Evolutionary conservation across 768 basidiomycete genomes (phyloP).

Genomic region (Steccherinum ochraceum): DNA sequence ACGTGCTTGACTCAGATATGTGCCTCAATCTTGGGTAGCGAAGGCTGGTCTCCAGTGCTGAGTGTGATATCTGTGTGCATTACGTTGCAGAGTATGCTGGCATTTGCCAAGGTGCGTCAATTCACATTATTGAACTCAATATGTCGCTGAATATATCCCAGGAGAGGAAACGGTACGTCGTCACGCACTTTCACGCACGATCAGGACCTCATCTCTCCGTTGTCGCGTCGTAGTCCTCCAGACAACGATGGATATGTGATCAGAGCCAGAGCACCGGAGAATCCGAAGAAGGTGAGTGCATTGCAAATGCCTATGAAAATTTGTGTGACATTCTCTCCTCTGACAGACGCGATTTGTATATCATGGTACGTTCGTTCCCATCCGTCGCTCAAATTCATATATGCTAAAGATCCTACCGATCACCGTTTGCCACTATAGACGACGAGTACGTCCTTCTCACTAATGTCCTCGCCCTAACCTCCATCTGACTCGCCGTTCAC

Average conservation of each 20-base stretch:
- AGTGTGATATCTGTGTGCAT: slow-evolving; percentile 78
- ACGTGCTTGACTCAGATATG: slow-evolving; percentile 55
- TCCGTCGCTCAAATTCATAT: not conserved
- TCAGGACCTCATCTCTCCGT: too few relatives aligned
- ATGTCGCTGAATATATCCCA: slow-evolving; percentile 14
- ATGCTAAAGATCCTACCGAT: not conserved
- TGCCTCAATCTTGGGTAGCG: slow-evolving; percentile 82
- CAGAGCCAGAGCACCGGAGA: slow-evolving; percentile 62
- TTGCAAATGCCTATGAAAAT: not conserved
- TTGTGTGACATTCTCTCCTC: not conserved
- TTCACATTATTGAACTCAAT: not conserved
- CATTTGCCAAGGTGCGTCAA: slow-evolving; percentile 71
- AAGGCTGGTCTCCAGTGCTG: slow-evolving; percentile 80
- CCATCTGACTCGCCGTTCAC: not conserved
- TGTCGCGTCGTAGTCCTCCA: slow-evolving; percentile 47
- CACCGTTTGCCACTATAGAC: not conserved
- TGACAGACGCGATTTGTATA: not conserved
- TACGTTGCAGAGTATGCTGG: slow-evolving; percentile 89
- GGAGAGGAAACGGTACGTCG: slow-evolving; percentile 60
- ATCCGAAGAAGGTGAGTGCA: slow-evolving; percentile 73
- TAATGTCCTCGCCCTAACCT: too few relatives aligned
- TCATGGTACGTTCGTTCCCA: not conserved
- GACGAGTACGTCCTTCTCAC: not conserved
- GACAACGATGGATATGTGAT: slow-evolving; percentile 83
- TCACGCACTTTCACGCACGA: not conserved